Evolutionary conservation across 1,284 basidiomycete species (phyloP).

Genomic region (Garcileccinum viscosum): DNA sequence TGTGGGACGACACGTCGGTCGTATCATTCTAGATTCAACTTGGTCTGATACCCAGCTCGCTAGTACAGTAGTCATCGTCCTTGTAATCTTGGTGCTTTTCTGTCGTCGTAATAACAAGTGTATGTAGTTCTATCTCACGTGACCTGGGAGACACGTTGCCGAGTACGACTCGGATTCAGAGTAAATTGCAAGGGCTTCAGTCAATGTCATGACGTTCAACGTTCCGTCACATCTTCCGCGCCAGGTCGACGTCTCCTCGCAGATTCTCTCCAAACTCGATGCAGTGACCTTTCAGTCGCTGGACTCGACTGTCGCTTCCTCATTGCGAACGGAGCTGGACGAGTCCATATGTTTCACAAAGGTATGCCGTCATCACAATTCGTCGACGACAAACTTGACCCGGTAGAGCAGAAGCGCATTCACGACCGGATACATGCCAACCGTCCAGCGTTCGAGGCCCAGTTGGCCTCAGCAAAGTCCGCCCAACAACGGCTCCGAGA

Average conservation of each 20-base stretch:
- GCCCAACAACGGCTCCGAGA: constrained; percentile 64
- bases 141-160: no score
- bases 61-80: constrained; percentile 34
- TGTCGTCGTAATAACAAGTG: constrained; percentile 17
- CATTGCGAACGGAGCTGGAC: constrained; percentile 76
- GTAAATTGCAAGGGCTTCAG: no score
- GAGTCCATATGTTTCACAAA: constrained; percentile 70
- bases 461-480: constrained; percentile 65
- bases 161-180: no score
- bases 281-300: constrained; percentile 62
- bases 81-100: constrained; percentile 34
- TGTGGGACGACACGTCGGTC: neutral
- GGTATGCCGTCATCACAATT: constrained; percentile 44
- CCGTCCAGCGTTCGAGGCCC: constrained; percentile 66
- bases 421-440: constrained; percentile 72
- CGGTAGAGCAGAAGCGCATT: constrained; percentile 56
- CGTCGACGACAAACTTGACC: constrained; percentile 9
- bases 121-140: constrained; percentile 28
- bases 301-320: constrained; percentile 61
- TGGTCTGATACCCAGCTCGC: constrained; percentile 31
- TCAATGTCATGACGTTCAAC: constrained; percentile 67
- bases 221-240: constrained; percentile 73
- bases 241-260: constrained; percentile 67
- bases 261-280: constrained; percentile 72
- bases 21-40: neutral